Evolutionary conservation across 2,329 filamentous ascomycete species (phyloP), one percentile per base, ranked within the genome.

Genomic region (Calonectria henricotiae): DNA sequence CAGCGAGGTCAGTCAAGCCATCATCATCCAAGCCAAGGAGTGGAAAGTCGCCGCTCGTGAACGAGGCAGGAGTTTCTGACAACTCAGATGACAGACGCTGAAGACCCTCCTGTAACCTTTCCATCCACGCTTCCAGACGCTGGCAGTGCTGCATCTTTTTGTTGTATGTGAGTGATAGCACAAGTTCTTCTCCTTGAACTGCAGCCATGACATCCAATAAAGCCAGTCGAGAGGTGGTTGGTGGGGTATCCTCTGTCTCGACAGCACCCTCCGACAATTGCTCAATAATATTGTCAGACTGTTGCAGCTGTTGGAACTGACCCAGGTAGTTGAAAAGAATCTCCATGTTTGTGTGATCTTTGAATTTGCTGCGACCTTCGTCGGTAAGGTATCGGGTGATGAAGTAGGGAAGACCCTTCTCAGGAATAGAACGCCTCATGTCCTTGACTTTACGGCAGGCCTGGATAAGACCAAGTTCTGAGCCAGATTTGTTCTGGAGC

Each of bases 331-430:
- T 79, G 41, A 79, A 73, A 0, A 75, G 62, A 20, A 79, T n/a
- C 49, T 78, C 77, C 82, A 0, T 80, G 77, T 20, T 77, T 77
- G 62, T 82, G 78, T 1, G 79, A 68, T 58, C 35, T 7, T 72
- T 72, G 70, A 81, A 83, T 35, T 78, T 65, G 1, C 27, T 71
- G 1, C 71, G 72, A 3, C 76, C 78, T 1, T 78, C 74, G 7
- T 66, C 63, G 32, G 66, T 58, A 4, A 51, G 49, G 47, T 76
- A 76, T 12, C 67, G 58, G 5, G 68, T 74, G 5, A 69, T 71
- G 35, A 77, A 78, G 39, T 74, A 73, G 1, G 67, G 51, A 65
- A 72, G 75, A 30, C 76, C 77, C 11, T 74, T 75, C 9, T 70
- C 41, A 5, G 71, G 51, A 4, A 74, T 60, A 5, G 54, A 47